These are phyloP conservation scores for Myxozyma melibiosi DNA, from an alignment of 805 yeast genomes.

Conservation along the genomic window DNA sequence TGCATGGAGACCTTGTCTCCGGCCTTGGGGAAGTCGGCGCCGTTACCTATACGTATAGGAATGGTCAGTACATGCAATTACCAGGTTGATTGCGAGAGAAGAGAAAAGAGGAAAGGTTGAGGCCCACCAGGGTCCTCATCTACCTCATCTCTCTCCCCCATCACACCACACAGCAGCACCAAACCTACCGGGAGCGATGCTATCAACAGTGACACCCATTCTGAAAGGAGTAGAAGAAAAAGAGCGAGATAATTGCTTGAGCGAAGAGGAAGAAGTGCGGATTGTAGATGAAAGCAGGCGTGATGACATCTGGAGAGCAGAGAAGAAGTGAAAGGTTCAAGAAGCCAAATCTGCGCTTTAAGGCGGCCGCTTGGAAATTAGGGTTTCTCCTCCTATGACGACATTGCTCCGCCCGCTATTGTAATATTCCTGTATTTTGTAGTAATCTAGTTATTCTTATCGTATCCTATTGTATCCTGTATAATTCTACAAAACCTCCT, in stretches of 20 bases:
- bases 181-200: slow-evolving; percentile 44
- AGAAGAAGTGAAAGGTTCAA: not conserved
- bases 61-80: too few species aligned
- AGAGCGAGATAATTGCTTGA: slow-evolving; percentile 4
- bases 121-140: too few species aligned
- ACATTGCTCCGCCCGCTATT: not conserved
- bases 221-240: slow-evolving; percentile 27
- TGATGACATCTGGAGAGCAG: slow-evolving; percentile 8
- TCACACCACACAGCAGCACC: not conserved
- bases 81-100: too few species aligned
- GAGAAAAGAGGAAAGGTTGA: too few species aligned
- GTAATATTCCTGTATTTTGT: not conserved
- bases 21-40: slow-evolving; percentile 76
- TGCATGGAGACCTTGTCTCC: slow-evolving; percentile 94
- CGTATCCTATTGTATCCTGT: too few species aligned
- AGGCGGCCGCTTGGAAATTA: not conserved
- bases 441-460: too few species aligned
- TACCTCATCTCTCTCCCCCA: too few species aligned
- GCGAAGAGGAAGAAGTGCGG: not conserved
- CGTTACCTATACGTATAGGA: slow-evolving; percentile 65
- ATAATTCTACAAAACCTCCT: too few species aligned
- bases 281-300: slow-evolving; percentile 5
- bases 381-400: slow-evolving; percentile 7
- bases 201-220: slow-evolving; percentile 47
- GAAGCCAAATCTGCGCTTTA: not conserved